A percentile compares a stretch with the other conserved stretches of the same genome.
Conservation (phyloP, 495 filamentous ascomycete species). For the Trichocladium uniseriatum region DNA sequence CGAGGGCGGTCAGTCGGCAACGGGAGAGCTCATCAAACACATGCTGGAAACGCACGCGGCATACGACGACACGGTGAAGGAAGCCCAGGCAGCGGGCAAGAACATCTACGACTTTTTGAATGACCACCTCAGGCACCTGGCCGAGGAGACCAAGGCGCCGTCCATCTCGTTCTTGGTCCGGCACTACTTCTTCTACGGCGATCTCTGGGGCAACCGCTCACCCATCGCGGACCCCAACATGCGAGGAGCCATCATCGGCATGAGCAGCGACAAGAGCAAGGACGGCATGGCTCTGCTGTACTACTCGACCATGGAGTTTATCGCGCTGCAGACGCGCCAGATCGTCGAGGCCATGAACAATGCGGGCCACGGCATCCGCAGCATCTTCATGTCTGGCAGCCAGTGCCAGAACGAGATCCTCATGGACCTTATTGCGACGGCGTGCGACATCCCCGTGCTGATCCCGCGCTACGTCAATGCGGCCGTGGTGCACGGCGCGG, state of each 20-base stretch:
- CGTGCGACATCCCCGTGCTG: constrained; percentile 81
- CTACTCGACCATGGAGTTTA: constrained; percentile 93
- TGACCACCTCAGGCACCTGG: constrained; percentile 70
- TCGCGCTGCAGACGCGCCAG: constrained; percentile 89
- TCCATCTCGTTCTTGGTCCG: constrained; percentile 74
- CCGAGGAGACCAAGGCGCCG: constrained; percentile 55
- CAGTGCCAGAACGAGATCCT: constrained; percentile 94
- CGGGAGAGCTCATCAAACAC: constrained; percentile 87
- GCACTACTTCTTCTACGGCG: constrained; percentile 97
- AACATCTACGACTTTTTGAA: constrained; percentile 95
- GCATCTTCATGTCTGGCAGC: constrained; percentile 96
- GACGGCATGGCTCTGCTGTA: constrained; percentile 85
- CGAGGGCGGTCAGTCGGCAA: constrained; percentile 92
- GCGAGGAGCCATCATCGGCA: constrained; percentile 77
- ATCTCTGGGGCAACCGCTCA: constrained; percentile 94
- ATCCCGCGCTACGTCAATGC: constrained; percentile 89
- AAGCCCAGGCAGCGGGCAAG: constrained; percentile 64
- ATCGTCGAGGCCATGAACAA: constrained; percentile 90
- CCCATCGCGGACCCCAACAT: constrained; percentile 88
- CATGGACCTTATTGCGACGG: constrained; percentile 82
- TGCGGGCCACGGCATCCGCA: constrained; percentile 71
- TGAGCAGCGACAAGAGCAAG: constrained; percentile 73
- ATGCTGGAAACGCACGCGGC: constrained; percentile 90
- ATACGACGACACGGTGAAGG: constrained; percentile 63
- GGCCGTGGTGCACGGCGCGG: constrained; percentile 92